Evolutionary conservation across 768 basidiomycete genomes (phyloP).

Genomic region (Lactifluus subvellereus): DNA sequence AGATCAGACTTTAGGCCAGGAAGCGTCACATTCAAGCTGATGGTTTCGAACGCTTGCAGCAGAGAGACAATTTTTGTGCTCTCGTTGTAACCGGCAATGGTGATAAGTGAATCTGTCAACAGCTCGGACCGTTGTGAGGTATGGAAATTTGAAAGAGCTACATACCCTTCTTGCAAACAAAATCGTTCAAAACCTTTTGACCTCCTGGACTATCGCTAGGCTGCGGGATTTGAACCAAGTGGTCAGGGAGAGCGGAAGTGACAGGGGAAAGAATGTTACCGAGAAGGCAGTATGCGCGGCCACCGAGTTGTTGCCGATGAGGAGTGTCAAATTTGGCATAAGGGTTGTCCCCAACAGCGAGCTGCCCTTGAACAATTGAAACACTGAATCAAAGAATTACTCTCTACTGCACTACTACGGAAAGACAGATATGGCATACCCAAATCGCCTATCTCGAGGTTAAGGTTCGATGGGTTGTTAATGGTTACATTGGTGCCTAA

Average conservation of each 20-base stretch:
- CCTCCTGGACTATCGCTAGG: conserved; percentile 58
- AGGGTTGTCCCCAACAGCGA: conserved; percentile 53
- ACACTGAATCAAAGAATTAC: conserved; percentile 33
- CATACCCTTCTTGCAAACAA: conserved; percentile 54
- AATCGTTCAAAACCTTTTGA: conserved; percentile 57
- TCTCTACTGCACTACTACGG: neutral
- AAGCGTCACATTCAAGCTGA: conserved; percentile 50
- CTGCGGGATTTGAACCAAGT: conserved; percentile 30
- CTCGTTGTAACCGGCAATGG: conserved; percentile 51
- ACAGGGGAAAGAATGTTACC: conserved; percentile 25
- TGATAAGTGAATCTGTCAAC: conserved; percentile 45
- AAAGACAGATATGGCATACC: conserved; percentile 36
- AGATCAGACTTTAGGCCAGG: conserved; percentile 56
- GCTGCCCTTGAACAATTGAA: conserved; percentile 51
- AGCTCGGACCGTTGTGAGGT: neutral
- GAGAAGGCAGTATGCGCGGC: conserved; percentile 45
- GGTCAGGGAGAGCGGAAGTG: neutral
- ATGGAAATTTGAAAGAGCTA: neutral
- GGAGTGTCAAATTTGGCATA: conserved; percentile 53
- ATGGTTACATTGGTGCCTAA: conserved; percentile 59
- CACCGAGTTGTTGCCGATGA: conserved; percentile 56
- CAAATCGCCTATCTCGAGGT: conserved; percentile 55
- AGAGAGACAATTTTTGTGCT: conserved; percentile 58
- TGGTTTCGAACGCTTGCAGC: conserved; percentile 51
- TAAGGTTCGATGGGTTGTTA: conserved; percentile 61